These are phyloP conservation scores for Lipomyces kockii DNA, from an alignment of 805 yeast genomes.

Conservation along the genomic window DNA sequence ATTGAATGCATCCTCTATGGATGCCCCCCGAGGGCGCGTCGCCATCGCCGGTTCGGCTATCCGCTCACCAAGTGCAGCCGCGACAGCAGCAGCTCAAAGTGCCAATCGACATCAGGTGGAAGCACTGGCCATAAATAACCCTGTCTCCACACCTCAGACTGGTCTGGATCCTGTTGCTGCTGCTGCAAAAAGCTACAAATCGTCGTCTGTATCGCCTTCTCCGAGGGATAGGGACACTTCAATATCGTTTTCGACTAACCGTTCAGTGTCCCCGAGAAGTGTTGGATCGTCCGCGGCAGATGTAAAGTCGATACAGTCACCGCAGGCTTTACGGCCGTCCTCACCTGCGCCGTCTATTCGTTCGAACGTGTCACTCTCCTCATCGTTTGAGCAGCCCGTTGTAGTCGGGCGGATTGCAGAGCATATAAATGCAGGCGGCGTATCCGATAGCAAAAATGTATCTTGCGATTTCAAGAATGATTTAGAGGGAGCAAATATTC, in stretches of 20 bases:
- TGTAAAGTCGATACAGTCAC: background rate
- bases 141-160: background rate
- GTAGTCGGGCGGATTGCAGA: background rate
- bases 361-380: background rate
- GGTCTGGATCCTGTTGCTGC: slow-evolving; percentile 1
- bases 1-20: background rate
- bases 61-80: slow-evolving; percentile 4
- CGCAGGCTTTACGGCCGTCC: background rate
- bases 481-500: background rate
- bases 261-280: background rate
- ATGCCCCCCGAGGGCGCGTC: background rate
- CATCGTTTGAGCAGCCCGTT: background rate
- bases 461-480: background rate
- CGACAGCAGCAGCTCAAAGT: background rate
- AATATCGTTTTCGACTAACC: background rate
- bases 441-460: background rate
- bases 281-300: background rate
- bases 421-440: background rate
- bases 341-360: slow-evolving; percentile 5
- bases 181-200: background rate
- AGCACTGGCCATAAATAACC: background rate
- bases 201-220: background rate
- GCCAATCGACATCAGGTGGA: background rate
- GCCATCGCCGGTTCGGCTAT: background rate
- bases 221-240: background rate